Base-by-base conservation (phyloP, 208 protist species). In the Acanthamoeba sp. region DNA sequence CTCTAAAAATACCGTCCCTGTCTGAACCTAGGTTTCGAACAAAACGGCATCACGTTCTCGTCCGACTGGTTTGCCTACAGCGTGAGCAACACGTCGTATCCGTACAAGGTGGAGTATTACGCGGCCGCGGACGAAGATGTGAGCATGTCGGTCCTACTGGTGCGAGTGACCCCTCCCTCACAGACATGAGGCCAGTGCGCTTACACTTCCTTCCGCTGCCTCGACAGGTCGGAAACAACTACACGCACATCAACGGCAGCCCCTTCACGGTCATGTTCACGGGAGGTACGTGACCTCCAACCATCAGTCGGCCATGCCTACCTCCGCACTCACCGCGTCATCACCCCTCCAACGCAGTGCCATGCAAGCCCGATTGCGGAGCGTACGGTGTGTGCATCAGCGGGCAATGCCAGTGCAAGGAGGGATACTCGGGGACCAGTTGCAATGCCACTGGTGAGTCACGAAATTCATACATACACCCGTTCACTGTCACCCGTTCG, bases 311-410 rank as follows among this genome's bases (percentile, higher is more conserved):
- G 2, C 52, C 18, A 18, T 29, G 1, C 2, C n/a, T 73, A 1
- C 50, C 5, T 91, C 0, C 52, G 22, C 16, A 18, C 24, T n/a
- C 40, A 32, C 3, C 10, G 0, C 5, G 20, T 40, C 6, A 24
- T 16, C 20, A 7, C 34, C 16, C 14, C 38, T 73, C 12, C 52
- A 18, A 29, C 10, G 0, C 85, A 92, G 87, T 92, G 87, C 62
- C 71, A 4, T 94, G 91, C 50, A 50, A 55, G 64, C 91, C 91
- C 2, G 91, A 94, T 29, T 94, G 91, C 48, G 71, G 73, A 16
- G 38, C 20, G 48, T 66, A 85, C 38, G 91, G 91, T 34, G 91
- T 57, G 40, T 94, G 91, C 57, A 85, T 94, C 24, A 69, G 52
- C 34, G 91, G 91, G 48, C 38, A 29, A 27, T 94, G 91, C 36